A percentile compares a stretch with the other conserved stretches of the same genome.
Conservation (phyloP, 345 rosid genomes). For the Eucalyptus regnans region DNA sequence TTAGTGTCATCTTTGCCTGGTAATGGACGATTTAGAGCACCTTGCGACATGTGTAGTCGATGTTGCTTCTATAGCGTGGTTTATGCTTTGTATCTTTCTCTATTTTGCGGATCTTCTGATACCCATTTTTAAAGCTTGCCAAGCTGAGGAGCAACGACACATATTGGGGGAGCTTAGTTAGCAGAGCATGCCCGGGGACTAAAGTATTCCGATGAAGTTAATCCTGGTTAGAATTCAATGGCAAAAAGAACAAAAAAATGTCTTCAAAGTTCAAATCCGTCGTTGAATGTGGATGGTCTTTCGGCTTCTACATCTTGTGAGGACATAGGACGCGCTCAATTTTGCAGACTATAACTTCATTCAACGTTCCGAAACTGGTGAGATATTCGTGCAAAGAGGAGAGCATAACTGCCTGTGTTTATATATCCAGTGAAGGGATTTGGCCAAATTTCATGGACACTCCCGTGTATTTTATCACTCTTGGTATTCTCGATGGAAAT, state of each 20-base stretch:
- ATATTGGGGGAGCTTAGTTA: not conserved
- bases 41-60: not conserved
- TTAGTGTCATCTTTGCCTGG: not conserved
- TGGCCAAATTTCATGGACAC: not conserved
- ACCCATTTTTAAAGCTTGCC: not conserved
- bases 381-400: not conserved
- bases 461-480: not conserved
- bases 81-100: not conserved
- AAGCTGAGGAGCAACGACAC: not conserved
- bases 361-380: not conserved
- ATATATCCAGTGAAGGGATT: not conserved
- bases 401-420: accelerated
- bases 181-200: not conserved
- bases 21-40: not conserved
- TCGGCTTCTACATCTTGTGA: not conserved
- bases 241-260: not conserved
- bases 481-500: not conserved
- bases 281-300: not conserved
- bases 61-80: not conserved
- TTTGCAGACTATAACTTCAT: not conserved
- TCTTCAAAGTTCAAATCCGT: not conserved
- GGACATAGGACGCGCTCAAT: not conserved
- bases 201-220: not conserved
- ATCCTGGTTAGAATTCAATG: not conserved
- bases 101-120: not conserved